Percentiles rank a stretch among this genome's conserved stretches.
phyloP scores from a whole-genome alignment of 345 rosid species.

The Hirschfeldia incana region DNA sequence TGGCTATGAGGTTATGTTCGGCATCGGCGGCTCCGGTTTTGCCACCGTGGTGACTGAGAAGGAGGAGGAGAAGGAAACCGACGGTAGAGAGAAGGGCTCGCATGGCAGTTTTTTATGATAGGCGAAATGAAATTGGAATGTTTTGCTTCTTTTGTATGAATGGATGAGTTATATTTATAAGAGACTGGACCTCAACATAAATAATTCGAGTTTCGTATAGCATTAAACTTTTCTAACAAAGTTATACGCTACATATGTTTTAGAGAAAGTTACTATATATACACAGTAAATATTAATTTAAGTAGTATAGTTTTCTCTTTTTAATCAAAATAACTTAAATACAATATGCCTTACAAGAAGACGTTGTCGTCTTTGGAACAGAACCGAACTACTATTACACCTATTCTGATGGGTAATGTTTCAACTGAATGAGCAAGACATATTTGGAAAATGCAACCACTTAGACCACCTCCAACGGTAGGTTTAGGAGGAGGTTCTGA shows the following conservation, averaged over 20 bases:
- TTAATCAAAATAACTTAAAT: too few relatives aligned
- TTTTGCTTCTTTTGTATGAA: background rate
- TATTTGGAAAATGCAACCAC: slow-evolving; percentile 6
- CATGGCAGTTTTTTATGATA: slow-evolving; percentile 18
- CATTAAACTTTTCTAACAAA: background rate
- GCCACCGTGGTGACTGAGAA: slow-evolving; percentile 13
- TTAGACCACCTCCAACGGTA: too few relatives aligned
- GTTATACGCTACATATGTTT: background rate
- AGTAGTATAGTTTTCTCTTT: too few relatives aligned
- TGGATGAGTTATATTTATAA: slow-evolving; percentile 17
- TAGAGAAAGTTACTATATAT: too few relatives aligned
- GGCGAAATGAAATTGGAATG: slow-evolving; percentile 18
- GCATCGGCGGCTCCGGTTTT: slow-evolving; percentile 11
- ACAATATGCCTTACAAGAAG: background rate
- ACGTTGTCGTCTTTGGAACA: background rate
- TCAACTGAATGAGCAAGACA: slow-evolving; percentile 9
- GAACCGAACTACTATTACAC: background rate
- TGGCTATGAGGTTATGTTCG: slow-evolving; percentile 18
- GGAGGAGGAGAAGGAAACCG: slow-evolving; percentile 17
- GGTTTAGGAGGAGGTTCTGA: too few relatives aligned
- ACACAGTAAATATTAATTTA: too few relatives aligned
- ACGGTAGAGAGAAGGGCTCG: slow-evolving; percentile 16
- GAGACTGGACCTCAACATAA: background rate
- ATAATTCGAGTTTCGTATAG: background rate
- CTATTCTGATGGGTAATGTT: background rate